Conservation (phyloP, 2,329 filamentous ascomycete species). For the Cytospora leucostoma region DNA sequence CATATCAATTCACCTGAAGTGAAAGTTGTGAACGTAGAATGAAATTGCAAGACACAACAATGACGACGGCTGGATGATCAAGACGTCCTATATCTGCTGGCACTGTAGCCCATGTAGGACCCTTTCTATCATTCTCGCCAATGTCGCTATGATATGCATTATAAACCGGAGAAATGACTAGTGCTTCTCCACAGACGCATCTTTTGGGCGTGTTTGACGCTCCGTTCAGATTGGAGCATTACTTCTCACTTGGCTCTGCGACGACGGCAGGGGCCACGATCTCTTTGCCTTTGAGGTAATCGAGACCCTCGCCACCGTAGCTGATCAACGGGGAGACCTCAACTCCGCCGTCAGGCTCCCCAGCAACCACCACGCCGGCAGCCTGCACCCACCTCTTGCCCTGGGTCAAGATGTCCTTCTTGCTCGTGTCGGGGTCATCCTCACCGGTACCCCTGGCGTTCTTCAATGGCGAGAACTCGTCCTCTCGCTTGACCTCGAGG, state of each 20-base stretch:
- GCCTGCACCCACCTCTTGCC: conserved; percentile 82
- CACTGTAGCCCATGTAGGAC: not conserved
- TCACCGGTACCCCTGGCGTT: conserved; percentile 82
- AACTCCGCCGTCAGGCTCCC: conserved; percentile 67
- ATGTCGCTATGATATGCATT: not conserved
- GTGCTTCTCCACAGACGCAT: not conserved
- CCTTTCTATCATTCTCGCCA: not conserved
- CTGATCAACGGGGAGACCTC: conserved; percentile 92
- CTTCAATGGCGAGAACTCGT: conserved; percentile 98
- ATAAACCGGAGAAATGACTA: not conserved
- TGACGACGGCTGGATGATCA: not conserved
- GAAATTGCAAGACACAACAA: not conserved
- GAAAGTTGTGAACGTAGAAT: not conserved
- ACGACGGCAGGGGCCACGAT: conserved; percentile 56
- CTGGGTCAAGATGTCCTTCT: conserved; percentile 84
- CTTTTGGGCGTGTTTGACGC: not conserved
- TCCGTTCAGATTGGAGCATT: not conserved
- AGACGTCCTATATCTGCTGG: not conserved
- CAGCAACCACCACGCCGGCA: conserved; percentile 74
- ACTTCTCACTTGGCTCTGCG: conserved; percentile 39
- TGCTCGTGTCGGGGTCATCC: conserved; percentile 93
- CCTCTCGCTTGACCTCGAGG: conserved; percentile 93
- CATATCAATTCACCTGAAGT: not conserved
- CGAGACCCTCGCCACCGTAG: conserved; percentile 72
- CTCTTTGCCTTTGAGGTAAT: conserved; percentile 54